Evolutionary conservation across 208 protist species (phyloP).

Genomic region (Endotrypanum monterogeii): DNA sequence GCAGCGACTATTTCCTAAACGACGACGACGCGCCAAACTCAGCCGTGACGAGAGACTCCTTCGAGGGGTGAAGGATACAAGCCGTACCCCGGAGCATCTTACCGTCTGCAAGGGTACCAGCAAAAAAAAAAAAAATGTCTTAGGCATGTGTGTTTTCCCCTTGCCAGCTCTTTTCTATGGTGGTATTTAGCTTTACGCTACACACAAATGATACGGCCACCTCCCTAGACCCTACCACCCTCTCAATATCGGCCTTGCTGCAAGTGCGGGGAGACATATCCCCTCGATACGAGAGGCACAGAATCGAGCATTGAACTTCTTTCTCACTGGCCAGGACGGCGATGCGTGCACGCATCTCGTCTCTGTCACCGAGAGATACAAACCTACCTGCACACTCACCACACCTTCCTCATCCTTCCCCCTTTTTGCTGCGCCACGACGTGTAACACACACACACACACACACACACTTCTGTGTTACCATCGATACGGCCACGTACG

Average conservation of each 20-base stretch:
- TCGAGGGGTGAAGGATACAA: neutral
- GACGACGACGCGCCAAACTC: slow-evolving; percentile 13
- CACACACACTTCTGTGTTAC: neutral
- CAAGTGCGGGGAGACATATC: neutral
- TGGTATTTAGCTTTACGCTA: neutral
- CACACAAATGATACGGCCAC: neutral
- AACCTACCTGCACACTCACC: neutral
- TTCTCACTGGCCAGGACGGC: too few species aligned
- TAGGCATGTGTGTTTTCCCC: neutral
- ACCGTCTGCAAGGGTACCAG: neutral
- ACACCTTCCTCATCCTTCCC: neutral
- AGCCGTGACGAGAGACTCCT: slow-evolving; percentile 17
- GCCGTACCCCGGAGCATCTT: neutral
- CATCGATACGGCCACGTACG: neutral
- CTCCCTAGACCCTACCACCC: neutral
- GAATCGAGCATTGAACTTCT: neutral
- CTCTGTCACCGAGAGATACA: neutral
- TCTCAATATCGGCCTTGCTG: neutral
- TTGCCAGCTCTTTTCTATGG: neutral
- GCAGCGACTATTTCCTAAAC: slow-evolving; percentile 29
- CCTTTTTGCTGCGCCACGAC: neutral
- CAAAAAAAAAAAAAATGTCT: neutral
- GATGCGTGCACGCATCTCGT: neutral
- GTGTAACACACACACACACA: neutral
- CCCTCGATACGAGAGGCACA: neutral